Base-by-base conservation (phyloP, 2,329 filamentous ascomycete species). In the Colletotrichum graminicola region DNA sequence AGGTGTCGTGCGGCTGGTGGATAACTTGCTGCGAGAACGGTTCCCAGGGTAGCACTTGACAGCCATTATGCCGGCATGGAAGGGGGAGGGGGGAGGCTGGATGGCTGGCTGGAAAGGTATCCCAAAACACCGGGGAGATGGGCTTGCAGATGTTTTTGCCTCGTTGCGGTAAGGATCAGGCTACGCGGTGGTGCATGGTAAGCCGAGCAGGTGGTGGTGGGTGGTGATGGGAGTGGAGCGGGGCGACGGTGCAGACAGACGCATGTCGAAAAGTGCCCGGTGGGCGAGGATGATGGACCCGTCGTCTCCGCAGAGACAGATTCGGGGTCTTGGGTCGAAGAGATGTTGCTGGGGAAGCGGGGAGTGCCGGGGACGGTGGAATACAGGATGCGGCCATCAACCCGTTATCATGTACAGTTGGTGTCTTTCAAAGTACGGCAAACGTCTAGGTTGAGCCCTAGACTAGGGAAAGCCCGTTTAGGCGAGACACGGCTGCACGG, bases 241-340 rank as follows among this genome's bases (percentile, higher is more conserved):
- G 47, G 36, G 68, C 29, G 36, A 60, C 47, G 23, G 45, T 23
- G 45, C 45, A 47, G 21, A 12, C 45, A n/a, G 45, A 39, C 36
- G 39, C 52, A 55, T 43, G 47, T 32, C 34, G 69, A 64, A 72
- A 72, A 72, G 47, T 26, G 62, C 39, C 52, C 52, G 66, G 69
- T 43, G 43, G 54, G 60, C 47, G 45, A 72, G 23, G 41, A 54
- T 41, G 45, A 49, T 34, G 43, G 69, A 61, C 54, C 60, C 59
- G 65, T 72, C 49, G 54, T 61, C 66, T 64, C 69, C 66, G 69
- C 69, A 72, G n/a, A 69, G 64, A 45, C 39, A 55, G 29, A 63
- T 47, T 72, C 47, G 54, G 65, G 65, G 69, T 61, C 64, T 69
- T 60, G 65, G 65, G 66, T 64, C 32, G 34, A 60, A 36, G 54